phyloP scores from a whole-genome alignment of 1,284 basidiomycete genomes.

The Papiliotrema nemorosa region DNA sequence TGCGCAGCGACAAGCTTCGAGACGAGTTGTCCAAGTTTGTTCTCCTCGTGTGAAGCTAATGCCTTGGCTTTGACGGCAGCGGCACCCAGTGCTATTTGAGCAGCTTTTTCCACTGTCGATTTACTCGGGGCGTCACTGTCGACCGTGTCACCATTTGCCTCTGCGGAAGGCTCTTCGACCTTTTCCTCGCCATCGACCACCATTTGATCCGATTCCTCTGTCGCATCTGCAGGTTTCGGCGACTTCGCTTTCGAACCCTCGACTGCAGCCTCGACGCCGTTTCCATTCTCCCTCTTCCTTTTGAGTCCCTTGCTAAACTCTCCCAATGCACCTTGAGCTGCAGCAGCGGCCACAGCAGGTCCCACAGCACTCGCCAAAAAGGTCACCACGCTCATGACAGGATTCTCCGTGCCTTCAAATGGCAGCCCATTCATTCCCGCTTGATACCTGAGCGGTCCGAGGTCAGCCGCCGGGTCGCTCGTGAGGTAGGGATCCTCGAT shows the following conservation, averaged over 20 bases:
- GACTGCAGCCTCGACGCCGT: conserved; percentile 31
- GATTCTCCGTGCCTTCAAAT: conserved; percentile 93
- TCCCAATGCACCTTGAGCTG: conserved; percentile 82
- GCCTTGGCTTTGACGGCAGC: conserved; percentile 81
- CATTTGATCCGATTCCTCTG: conserved; percentile 24
- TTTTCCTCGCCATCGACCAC: conserved; percentile 30
- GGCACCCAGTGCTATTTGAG: conserved; percentile 77
- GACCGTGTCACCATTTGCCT: conserved; percentile 31
- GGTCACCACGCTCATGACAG: conserved; percentile 96
- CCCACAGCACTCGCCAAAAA: conserved; percentile 91
- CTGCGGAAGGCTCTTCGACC: conserved; percentile 23
- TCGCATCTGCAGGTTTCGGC: background rate
- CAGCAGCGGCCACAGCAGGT: conserved; percentile 86
- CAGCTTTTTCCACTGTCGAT: conserved; percentile 73
- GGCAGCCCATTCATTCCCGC: conserved; percentile 60
- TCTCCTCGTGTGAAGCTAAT: conserved; percentile 81
- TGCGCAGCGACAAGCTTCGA: conserved; percentile 85
- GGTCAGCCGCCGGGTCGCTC: conserved; percentile 48
- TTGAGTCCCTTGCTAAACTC: conserved; percentile 62
- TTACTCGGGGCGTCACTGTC: conserved; percentile 57
- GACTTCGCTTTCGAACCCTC: conserved; percentile 16
- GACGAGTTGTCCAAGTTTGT: conserved; percentile 74
- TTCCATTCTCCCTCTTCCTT: conserved; percentile 55
- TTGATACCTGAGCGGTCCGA: conserved; percentile 72
- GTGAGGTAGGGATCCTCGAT: conserved; percentile 87